phyloP scores from a whole-genome alignment of 495 filamentous ascomycete genomes.

The Trichoderma orchidacearum region DNA sequence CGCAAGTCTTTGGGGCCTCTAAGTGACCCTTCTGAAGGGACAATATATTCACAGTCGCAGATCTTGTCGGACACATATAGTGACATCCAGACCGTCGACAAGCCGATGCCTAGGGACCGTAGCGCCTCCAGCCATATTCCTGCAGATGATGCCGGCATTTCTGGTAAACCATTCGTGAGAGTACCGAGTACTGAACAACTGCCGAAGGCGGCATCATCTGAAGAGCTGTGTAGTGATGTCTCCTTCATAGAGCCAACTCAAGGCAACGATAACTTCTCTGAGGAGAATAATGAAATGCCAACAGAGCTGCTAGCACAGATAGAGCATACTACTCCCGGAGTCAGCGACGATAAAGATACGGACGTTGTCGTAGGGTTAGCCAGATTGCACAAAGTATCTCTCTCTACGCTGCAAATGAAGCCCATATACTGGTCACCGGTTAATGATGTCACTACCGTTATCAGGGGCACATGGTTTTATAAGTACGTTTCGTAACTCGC shows the following conservation, averaged over 20 bases:
- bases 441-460: conserved; percentile 70
- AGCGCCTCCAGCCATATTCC: conserved; percentile 1
- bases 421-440: conserved; percentile 98
- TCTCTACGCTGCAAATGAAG: conserved; percentile 64
- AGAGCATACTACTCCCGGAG: background rate
- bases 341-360: conserved; percentile 12
- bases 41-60: background rate
- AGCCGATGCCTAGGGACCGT: background rate
- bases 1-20: background rate
- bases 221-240: background rate
- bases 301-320: background rate
- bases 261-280: background rate
- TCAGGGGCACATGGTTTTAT: conserved; percentile 94
- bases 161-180: conserved; percentile 30
- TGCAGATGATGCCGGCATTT: conserved; percentile 26
- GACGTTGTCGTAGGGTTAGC: conserved; percentile 66
- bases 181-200: conserved; percentile 12
- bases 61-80: background rate
- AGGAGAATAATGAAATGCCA: background rate
- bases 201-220: background rate
- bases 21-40: background rate
- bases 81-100: background rate
- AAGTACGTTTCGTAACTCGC: conserved; percentile 19
- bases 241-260: background rate
- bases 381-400: conserved; percentile 47